Evolutionary conservation across 352 stramenopile species (phyloP).

Genomic region (Aphanomyces cochlioides): DNA sequence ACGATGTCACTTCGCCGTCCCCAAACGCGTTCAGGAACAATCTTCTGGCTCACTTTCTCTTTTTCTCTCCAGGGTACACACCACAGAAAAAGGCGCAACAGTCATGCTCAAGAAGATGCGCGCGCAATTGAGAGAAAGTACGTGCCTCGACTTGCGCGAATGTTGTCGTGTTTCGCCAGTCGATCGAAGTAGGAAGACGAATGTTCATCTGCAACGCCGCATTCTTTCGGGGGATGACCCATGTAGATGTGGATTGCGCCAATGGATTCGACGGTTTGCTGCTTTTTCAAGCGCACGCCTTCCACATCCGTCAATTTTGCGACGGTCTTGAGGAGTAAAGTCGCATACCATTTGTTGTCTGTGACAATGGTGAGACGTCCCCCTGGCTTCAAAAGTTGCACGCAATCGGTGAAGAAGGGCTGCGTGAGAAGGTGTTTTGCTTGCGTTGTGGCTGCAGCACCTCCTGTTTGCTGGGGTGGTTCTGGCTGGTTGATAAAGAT

Average conservation of each 20-base stretch:
- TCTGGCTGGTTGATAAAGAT: slow-evolving; percentile 35
- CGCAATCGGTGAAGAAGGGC: slow-evolving; percentile 19
- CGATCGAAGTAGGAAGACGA: slow-evolving; percentile 34
- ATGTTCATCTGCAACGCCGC: slow-evolving; percentile 12
- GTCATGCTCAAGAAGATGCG: too few relatives aligned
- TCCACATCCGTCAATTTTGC: slow-evolving; percentile 1
- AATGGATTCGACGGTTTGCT: slow-evolving; percentile 2
- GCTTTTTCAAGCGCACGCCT: slow-evolving; percentile 10
- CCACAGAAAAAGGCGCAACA: too few relatives aligned
- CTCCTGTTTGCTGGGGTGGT: slow-evolving; percentile 30
- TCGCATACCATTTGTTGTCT: slow-evolving; percentile 34
- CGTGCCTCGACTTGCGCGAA: slow-evolving; percentile 23
- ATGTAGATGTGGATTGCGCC: slow-evolving; percentile 22
- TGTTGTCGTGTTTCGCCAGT: slow-evolving; percentile 28
- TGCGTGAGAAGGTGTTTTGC: slow-evolving; percentile 29
- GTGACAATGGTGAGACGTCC: slow-evolving; percentile 32
- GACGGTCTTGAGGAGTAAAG: slow-evolving; percentile 28
- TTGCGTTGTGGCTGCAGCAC: slow-evolving; percentile 16
- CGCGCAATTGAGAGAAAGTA: slow-evolving; percentile 20
- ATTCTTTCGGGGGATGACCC: slow-evolving; percentile 18
- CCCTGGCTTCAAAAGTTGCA: slow-evolving; percentile 20
- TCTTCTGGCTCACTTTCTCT: background rate
- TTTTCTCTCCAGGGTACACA: too few relatives aligned
- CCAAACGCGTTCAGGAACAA: background rate
- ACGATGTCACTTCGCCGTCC: background rate